Conservation (phyloP, 1,284 basidiomycete species). For the Austroboletus sp. region DNA sequence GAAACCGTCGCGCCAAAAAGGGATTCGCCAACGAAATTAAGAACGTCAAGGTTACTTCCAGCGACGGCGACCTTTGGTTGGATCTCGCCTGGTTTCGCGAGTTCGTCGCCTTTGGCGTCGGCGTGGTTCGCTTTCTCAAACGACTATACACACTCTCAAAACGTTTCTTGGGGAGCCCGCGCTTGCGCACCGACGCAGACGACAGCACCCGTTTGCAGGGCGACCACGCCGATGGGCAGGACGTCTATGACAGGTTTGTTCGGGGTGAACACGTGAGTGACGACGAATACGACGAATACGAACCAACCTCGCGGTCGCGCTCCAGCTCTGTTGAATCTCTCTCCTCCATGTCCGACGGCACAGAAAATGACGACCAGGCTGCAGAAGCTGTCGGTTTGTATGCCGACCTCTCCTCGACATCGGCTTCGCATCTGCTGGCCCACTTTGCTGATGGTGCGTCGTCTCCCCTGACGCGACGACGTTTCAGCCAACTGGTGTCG, state of each 20-base stretch:
- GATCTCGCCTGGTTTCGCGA: constrained; percentile 46
- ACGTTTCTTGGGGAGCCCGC: constrained; percentile 20
- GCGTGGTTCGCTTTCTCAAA: constrained; percentile 36
- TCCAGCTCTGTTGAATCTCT: constrained; percentile 24
- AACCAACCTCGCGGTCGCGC: constrained; percentile 20
- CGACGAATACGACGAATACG: constrained; percentile 54
- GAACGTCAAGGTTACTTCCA: constrained; percentile 35
- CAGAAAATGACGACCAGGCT: constrained; percentile 22
- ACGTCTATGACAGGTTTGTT: constrained; percentile 53
- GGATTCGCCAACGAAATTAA: constrained; percentile 50
- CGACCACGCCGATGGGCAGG: constrained; percentile 22
- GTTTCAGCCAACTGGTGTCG: constrained; percentile 37
- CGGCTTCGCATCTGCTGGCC: constrained; percentile 44
- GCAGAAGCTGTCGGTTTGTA: constrained; percentile 39
- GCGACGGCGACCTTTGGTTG: constrained; percentile 37
- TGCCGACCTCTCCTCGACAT: constrained; percentile 39
- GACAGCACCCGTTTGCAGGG: constrained; percentile 3
- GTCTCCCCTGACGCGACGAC: constrained; percentile 43
- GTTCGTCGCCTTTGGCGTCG: constrained; percentile 34
- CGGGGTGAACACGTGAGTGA: constrained; percentile 53
- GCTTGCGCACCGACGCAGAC: background rate
- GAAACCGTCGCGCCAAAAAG: constrained; percentile 14
- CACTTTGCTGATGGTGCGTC: constrained; percentile 40
- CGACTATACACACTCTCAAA: constrained; percentile 31
- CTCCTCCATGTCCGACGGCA: constrained; percentile 27